Evolutionary conservation across 2,329 filamentous ascomycete genomes (phyloP).

Genomic region (Myriosclerotinia curreyana): DNA sequence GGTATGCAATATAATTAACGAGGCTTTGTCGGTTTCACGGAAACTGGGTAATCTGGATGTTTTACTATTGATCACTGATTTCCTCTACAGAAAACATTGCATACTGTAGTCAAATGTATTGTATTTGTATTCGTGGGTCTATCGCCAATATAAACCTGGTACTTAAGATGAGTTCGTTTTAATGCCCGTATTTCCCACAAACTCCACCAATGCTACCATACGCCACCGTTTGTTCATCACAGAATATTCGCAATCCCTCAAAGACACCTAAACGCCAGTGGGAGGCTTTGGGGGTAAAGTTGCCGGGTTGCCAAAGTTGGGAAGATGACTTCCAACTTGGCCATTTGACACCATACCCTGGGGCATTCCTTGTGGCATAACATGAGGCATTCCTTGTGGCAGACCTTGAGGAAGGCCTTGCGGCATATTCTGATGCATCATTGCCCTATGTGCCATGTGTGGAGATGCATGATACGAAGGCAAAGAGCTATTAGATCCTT

Average conservation of each 20-base stretch:
- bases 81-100: background rate
- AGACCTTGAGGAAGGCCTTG: conserved; percentile 33
- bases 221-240: conserved; percentile 37
- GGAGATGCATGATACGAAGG: conserved; percentile 41
- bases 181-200: conserved; percentile 35
- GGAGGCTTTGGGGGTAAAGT: conserved; percentile 55
- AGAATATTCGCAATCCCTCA: conserved; percentile 28
- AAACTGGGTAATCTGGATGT: background rate
- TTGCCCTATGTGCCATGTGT: conserved; percentile 38
- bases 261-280: conserved; percentile 39
- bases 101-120: conserved; percentile 19
- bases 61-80: background rate
- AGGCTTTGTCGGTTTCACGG: background rate
- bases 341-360: conserved; percentile 35
- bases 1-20: background rate
- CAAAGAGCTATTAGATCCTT: conserved; percentile 40
- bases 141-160: conserved; percentile 37
- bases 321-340: conserved; percentile 47
- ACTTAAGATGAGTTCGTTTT: conserved; percentile 34
- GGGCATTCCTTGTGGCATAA: conserved; percentile 31
- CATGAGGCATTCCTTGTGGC: conserved; percentile 32
- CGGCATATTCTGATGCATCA: conserved; percentile 39
- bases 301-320: conserved; percentile 54
- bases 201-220: conserved; percentile 41
- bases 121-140: conserved; percentile 35